These are phyloP conservation scores for Fusarium paranaense DNA, from an alignment of 2,329 filamentous ascomycete species.

Conservation along the genomic window DNA sequence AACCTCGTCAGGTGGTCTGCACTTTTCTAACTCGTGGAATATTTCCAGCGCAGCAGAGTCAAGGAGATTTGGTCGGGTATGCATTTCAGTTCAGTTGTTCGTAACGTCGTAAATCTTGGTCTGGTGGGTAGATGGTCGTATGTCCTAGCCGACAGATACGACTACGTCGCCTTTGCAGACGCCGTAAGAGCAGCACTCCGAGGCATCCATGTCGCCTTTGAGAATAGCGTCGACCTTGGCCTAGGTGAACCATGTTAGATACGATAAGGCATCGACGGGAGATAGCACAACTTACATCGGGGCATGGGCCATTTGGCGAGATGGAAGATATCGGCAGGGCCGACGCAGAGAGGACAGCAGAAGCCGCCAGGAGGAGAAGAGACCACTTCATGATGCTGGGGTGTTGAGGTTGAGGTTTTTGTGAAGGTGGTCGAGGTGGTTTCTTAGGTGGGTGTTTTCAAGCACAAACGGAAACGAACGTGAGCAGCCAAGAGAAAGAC, in stretches of 20 bases:
- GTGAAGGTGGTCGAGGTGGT: background rate
- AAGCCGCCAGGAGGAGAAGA: slow-evolving; percentile 32
- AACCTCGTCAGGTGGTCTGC: background rate
- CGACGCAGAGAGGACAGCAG: slow-evolving; percentile 20
- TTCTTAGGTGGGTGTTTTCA: background rate
- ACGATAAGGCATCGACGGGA: background rate
- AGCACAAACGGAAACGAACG: background rate
- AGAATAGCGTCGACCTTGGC: slow-evolving; percentile 58
- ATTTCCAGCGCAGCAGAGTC: background rate
- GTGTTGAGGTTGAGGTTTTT: background rate
- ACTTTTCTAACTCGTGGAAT: background rate
- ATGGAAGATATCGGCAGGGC: slow-evolving; percentile 43
- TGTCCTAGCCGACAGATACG: slow-evolving; percentile 54
- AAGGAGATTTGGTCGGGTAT: background rate
- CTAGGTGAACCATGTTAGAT: slow-evolving; percentile 36
- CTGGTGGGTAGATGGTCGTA: background rate
- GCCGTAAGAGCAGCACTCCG: slow-evolving; percentile 66
- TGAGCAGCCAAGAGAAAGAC: background rate
- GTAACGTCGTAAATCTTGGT: slow-evolving; percentile 35
- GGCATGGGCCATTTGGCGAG: slow-evolving; percentile 50
- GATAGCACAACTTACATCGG: slow-evolving; percentile 43
- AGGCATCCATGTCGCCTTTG: slow-evolving; percentile 58
- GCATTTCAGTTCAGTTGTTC: slow-evolving; percentile 18
- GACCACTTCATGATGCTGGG: slow-evolving; percentile 37
- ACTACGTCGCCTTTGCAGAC: slow-evolving; percentile 63